Evolutionary conservation across 1,139 yeast species (phyloP), one percentile per base, ranked within the genome.

Genomic region (Yamadazyma siamensis): DNA sequence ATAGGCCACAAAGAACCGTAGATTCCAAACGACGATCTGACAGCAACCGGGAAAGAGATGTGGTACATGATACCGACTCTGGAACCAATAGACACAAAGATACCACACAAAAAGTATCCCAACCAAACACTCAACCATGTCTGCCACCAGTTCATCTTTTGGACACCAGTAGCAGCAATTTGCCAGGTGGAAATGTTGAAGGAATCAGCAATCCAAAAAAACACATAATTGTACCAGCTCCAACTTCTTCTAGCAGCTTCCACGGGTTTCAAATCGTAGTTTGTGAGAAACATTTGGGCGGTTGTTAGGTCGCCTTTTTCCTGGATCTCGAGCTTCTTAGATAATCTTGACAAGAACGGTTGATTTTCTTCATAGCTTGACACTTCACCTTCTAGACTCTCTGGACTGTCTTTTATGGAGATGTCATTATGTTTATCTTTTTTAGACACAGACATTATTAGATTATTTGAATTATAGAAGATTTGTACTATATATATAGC

Each of bases 101-200:
- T 47, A 47, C 82, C 84, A 38, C 78, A 76, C 31, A 79, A 52
- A 21, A 67, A 51, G 52, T 80, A 80, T 10, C 87, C 87, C 15
- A 79, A 44, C 94, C 94, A 84, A 15, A 86, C 89, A 0, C 91
- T 74, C 20, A 85, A 52, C 94, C 95, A 86, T 11, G 84, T 79
- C 54, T 79, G 88, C 94, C 94, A 86, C 94, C 94, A 85, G 12
- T 80, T 75, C 59, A 86, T 62, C 32, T 65, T 65, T 36, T 81
- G 80, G 17, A 67, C 64, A 41, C 94, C 94, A 1, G 94, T 81
- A 4, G 91, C 79, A 5, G 94, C 95, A 48, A 87, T 85, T 61
- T 84, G 89, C 89, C 94, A 86, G 8, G 95, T 85, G 51, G 83
- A 85, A 47, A 87, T 79, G 54, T 86, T 86, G 61, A 87, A 83